phyloP scores from a whole-genome alignment of 169 alveolate genomes.

The Cryptosporidium tyzzeri region DNA sequence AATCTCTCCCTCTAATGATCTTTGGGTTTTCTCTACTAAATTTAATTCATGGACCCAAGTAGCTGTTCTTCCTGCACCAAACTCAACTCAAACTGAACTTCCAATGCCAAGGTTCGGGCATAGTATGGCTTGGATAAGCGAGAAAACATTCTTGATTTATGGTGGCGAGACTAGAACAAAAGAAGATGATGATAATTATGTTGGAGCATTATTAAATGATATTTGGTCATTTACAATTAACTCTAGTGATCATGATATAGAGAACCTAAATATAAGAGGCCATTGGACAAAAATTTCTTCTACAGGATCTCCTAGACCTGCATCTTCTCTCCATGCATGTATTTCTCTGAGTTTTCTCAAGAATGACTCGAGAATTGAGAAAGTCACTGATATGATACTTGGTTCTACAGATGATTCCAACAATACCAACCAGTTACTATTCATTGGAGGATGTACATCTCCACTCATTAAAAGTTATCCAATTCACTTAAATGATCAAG shows the following conservation, averaged over 20 bases:
- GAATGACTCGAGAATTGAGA: not conserved
- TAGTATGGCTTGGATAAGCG: constrained; percentile 89
- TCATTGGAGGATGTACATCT: constrained; percentile 21
- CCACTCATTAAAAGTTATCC: constrained; percentile 49
- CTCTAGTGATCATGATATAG: constrained; percentile 51
- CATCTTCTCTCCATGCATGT: constrained; percentile 51
- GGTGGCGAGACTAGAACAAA: constrained; percentile 87
- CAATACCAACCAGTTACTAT: not conserved
- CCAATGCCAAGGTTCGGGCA: constrained; percentile 91
- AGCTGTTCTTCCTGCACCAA: constrained; percentile 76
- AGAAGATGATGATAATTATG: not conserved
- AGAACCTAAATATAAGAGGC: constrained; percentile 53
- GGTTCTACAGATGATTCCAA: not conserved
- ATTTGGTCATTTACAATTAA: constrained; percentile 62
- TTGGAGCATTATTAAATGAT: constrained; percentile 41
- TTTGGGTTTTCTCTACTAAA: constrained; percentile 88
- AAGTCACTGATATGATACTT: not conserved
- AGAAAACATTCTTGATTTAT: constrained; percentile 85
- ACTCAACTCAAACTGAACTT: constrained; percentile 81
- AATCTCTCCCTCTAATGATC: constrained; percentile 83
- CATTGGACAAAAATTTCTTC: constrained; percentile 55
- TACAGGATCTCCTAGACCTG: constrained; percentile 12
- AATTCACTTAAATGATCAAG: not conserved
- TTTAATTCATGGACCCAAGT: constrained; percentile 87
- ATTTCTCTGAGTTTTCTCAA: constrained; percentile 27